Base-by-base conservation (phyloP, 2,329 filamentous ascomycete species). In the Ramularia endophylla region DNA sequence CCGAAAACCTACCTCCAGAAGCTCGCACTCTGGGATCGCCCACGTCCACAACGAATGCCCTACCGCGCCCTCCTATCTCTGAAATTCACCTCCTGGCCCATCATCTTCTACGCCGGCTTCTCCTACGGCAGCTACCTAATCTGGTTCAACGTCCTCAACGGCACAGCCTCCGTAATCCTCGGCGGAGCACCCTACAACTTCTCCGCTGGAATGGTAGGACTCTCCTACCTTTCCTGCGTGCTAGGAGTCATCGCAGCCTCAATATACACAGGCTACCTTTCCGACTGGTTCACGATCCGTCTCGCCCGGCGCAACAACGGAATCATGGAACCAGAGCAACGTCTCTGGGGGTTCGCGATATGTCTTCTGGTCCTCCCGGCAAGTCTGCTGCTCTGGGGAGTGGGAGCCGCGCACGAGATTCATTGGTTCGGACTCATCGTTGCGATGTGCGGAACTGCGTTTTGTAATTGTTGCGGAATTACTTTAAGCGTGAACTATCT, bases 381-480 rank as follows among this genome's bases (percentile, higher is more conserved):
- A 4, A 64, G 62, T 0, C 56, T 73, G 1, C 61, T 73, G 18
- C 55, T 73, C 28, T 53, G 44, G 45, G 72, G 72, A 20, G 65
- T 74, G 0, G 72, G 71, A 3, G 69, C 72, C 1, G 67, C 67
- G 2, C 44, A 48, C 22, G 38, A 44, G 4, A 50, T 73, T n/a
- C 71, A 72, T 37, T 71, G 67, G 67, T 63, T 73, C 29, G 72
- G 70, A 1, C 52, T 72, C 3, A 54, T 74, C 3, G 13, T 53
- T 12, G 44, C 67, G 2, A 71, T 72, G 63, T 67, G 65, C 20
- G 57, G 70, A 16, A 64, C 72, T 15, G n/a, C n/a, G n/a, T n/a
- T n/a, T n/a, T n/a, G n/a, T n/a, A n/a, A n/a, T n/a, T n/a, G n/a
- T n/a, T n/a, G n/a, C n/a, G n/a, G n/a, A n/a, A n/a, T n/a, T n/a